Base-by-base conservation (phyloP, 2,329 filamentous ascomycete species). In the Colletotrichum kahawae region DNA sequence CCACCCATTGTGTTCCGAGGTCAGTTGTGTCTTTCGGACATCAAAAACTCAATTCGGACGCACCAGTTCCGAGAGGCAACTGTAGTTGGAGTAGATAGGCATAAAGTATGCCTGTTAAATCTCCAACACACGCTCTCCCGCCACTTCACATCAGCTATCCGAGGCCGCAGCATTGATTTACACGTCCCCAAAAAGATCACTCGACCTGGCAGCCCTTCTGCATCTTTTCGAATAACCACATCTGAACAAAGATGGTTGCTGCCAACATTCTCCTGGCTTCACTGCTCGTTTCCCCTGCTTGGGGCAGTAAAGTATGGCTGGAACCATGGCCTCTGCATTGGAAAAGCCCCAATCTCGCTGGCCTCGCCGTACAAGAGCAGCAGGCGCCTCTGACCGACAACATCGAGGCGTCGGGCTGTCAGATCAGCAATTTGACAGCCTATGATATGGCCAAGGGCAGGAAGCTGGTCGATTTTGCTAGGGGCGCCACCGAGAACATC, bases 391-490 rank as follows among this genome's bases (percentile, higher is more conserved):
- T 57, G 4, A 31, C 27, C 54, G 27, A 31, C 54, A 57, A 57
- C 7, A 27, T 18, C 13, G 38, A 29, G 4, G 6, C 24, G 1
- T 13, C 65, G 4, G 66, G 48, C 2, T 74, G 66, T 38, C 38
- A 70, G 24, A 54, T 70, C 31, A 74, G 71, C 48, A 67, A 74
- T 38, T 34, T 70, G 27, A 74, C 71, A 3, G 57, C 66, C 2
- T 70, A 65, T n/a, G 68, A 72, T 13, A 67, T 64, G 24, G 56
- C 67, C 33, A 74, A 74, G n/a, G 66, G 70, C 21, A 60, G 67
- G 36, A 64, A 76, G 27, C n/a, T 67, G 2, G 71, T 77, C n/a
- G 34, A 57, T 54, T 71, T 77, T 31, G 74, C 64, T 8, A 54
- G 2, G 18, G 38, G 27, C 5, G 64, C 64, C 29, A 54, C 36